A percentile compares a stretch with the other conserved stretches of the same genome.
Evolutionary conservation across 2,329 filamentous ascomycete species (phyloP).

Genomic region (Chrysoporthe cubensis): DNA sequence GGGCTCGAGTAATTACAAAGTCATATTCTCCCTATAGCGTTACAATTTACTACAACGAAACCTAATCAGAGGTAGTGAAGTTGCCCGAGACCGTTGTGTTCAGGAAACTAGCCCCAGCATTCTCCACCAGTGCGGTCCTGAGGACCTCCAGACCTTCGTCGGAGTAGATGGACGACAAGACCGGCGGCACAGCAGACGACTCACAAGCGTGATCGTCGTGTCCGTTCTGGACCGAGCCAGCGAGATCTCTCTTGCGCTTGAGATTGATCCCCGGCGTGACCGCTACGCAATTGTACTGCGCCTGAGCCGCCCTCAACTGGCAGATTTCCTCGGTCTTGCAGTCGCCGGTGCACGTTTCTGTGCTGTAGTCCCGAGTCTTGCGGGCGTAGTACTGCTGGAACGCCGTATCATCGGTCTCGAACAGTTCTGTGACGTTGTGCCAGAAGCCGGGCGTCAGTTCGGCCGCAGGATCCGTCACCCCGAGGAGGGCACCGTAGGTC

Average conservation of each 20-base stretch:
- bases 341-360: conserved; percentile 38
- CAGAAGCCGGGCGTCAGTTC: conserved; percentile 56
- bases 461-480: conserved; percentile 40
- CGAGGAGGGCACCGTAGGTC: conserved; percentile 52
- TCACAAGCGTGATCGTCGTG: conserved; percentile 20
- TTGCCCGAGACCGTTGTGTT: conserved; percentile 22
- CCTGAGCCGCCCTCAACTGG: conserved; percentile 41
- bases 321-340: conserved; percentile 43
- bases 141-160: conserved; percentile 13
- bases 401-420: conserved; percentile 40
- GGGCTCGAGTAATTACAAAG: too few species aligned
- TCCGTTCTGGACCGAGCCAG: background rate
- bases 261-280: conserved; percentile 25
- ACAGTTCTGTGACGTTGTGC: conserved; percentile 46
- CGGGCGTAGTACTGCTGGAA: conserved; percentile 45
- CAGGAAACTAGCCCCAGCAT: conserved; percentile 19
- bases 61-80: background rate
- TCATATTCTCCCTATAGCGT: background rate
- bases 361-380: conserved; percentile 40
- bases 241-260: conserved; percentile 9
- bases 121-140: conserved; percentile 5
- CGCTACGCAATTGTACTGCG: conserved; percentile 41
- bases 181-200: conserved; percentile 16
- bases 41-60: background rate
- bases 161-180: conserved; percentile 26